These are phyloP conservation scores for Globisporangium recalcitrans DNA, from an alignment of 352 stramenopile species.

Conservation along the genomic window DNA sequence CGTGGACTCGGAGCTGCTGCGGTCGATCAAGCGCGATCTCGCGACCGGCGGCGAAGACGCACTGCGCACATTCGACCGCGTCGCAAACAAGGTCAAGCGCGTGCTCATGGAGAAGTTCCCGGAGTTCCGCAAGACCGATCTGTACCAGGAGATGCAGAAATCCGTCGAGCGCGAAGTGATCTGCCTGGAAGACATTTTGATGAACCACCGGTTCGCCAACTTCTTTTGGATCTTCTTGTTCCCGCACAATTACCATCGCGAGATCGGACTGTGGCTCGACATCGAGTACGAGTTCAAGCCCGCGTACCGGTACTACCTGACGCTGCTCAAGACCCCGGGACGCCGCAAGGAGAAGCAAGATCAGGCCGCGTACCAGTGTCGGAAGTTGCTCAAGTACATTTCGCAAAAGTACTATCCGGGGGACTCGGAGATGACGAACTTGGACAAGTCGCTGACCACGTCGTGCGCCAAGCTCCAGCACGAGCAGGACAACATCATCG, in stretches of 20 bases:
- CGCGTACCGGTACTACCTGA: conserved; percentile 65
- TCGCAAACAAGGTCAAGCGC: conserved; percentile 75
- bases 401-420: conserved; percentile 81
- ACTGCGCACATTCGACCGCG: conserved; percentile 70
- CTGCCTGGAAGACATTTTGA: conserved; percentile 77
- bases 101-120: conserved; percentile 77
- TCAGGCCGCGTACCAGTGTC: conserved; percentile 50
- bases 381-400: conserved; percentile 78
- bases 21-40: conserved; percentile 72
- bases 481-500: conserved; percentile 79
- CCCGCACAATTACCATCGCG: conserved; percentile 83
- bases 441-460: conserved; percentile 63
- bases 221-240: conserved; percentile 90
- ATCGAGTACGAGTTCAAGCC: conserved; percentile 88
- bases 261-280: conserved; percentile 82
- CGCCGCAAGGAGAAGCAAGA: conserved; percentile 55
- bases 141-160: conserved; percentile 78
- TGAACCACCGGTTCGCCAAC: conserved; percentile 85
- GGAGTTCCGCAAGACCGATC: conserved; percentile 71
- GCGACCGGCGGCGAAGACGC: conserved; percentile 72
- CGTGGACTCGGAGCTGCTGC: conserved; percentile 57
- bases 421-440: conserved; percentile 63
- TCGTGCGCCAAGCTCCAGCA: conserved; percentile 62
- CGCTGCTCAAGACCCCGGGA: conserved; percentile 45
- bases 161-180: conserved; percentile 79